These are phyloP conservation scores for Colletotrichum camelliae DNA, from an alignment of 2,329 filamentous ascomycete genomes.

Conservation along the genomic window DNA sequence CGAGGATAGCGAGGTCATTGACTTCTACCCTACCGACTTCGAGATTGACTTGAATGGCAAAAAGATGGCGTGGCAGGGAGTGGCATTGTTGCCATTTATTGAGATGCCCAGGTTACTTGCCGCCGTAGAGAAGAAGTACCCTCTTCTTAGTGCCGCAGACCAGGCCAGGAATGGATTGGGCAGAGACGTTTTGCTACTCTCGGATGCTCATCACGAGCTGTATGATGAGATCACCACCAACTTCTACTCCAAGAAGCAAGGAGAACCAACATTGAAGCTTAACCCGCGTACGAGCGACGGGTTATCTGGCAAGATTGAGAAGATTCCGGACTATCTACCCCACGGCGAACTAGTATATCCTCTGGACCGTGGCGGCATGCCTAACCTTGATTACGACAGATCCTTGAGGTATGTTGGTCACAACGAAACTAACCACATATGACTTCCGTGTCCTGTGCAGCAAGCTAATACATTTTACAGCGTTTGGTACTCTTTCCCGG, in stretches of 20 bases:
- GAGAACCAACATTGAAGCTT: slow-evolving; percentile 69
- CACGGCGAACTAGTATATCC: slow-evolving; percentile 83
- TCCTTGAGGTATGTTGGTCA: slow-evolving; percentile 75
- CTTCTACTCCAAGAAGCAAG: slow-evolving; percentile 92
- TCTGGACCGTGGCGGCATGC: slow-evolving; percentile 73
- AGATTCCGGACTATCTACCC: slow-evolving; percentile 83
- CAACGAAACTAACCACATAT: background rate
- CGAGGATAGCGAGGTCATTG: slow-evolving; percentile 87
- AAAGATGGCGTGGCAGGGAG: slow-evolving; percentile 98
- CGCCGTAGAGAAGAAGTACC: slow-evolving; percentile 85
- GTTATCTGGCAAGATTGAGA: slow-evolving; percentile 79
- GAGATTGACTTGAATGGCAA: slow-evolving; percentile 94
- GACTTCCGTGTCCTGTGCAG: background rate
- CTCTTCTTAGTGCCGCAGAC: slow-evolving; percentile 78
- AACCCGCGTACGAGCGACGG: slow-evolving; percentile 79
- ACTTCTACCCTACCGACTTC: slow-evolving; percentile 97
- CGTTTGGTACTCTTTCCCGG: slow-evolving; percentile 85
- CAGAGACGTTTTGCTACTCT: slow-evolving; percentile 82
- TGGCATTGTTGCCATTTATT: slow-evolving; percentile 93
- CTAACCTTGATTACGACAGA: slow-evolving; percentile 81
- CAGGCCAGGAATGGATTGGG: slow-evolving; percentile 79
- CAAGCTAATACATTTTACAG: slow-evolving; percentile 50
- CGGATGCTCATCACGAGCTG: slow-evolving; percentile 77
- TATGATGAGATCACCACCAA: slow-evolving; percentile 84
- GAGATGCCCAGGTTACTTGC: slow-evolving; percentile 85